These are phyloP conservation scores for Boletus sp. DNA, from an alignment of 768 basidiomycete genomes.

Conservation along the genomic window DNA sequence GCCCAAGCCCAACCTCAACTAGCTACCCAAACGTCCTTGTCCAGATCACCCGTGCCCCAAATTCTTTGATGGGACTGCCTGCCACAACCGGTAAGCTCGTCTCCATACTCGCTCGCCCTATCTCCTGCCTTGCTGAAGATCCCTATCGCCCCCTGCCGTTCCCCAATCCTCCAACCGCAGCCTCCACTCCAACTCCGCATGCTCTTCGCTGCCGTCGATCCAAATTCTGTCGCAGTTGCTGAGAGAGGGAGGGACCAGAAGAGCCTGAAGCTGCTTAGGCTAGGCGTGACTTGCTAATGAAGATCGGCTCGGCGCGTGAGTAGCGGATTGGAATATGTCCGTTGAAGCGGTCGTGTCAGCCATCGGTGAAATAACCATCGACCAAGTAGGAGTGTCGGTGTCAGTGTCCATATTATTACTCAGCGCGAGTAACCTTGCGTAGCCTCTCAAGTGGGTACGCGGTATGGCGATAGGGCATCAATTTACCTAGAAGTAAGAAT, in stretches of 20 bases:
- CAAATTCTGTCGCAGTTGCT: constrained; percentile 14
- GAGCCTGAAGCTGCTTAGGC: not conserved
- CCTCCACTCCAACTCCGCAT: constrained; percentile 3
- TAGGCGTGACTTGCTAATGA: not conserved
- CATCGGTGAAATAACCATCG: not conserved
- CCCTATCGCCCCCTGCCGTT: constrained; percentile 13
- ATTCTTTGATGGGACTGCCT: constrained; percentile 47
- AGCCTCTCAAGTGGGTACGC: not conserved
- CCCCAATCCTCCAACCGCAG: not conserved
- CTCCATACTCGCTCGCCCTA: constrained; percentile 39
- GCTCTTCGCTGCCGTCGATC: constrained; percentile 1
- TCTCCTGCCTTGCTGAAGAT: constrained; percentile 25
- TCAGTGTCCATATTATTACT: not conserved
- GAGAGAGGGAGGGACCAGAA: constrained; percentile 1
- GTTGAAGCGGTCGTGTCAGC: constrained; percentile 4
- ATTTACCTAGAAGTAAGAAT: not conserved
- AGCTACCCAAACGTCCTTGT: not conserved
- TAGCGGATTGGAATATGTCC: not conserved
- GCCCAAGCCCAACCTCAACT: not conserved
- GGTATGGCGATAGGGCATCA: not conserved
- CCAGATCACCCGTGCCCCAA: constrained; percentile 2
- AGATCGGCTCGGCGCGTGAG: not conserved
- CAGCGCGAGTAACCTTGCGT: not conserved
- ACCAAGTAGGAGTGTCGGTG: not conserved
- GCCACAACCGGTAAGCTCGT: constrained; percentile 42